Conservation (phyloP, 768 basidiomycete genomes). For the Pulveroboletus sp. region DNA sequence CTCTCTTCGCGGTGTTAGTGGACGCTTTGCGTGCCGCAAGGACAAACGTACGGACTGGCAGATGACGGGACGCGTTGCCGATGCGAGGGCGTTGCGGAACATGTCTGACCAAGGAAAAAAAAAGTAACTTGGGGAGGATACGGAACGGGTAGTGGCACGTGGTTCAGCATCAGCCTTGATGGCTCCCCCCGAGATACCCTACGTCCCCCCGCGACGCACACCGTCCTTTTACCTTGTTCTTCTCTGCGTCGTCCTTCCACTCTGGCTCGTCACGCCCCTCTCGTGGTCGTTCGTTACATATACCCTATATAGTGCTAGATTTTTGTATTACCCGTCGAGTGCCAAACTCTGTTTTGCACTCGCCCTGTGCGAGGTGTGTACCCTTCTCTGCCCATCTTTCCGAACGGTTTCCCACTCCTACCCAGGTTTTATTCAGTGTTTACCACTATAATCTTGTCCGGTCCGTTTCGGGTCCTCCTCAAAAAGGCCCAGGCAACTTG, state of each 20-base stretch:
- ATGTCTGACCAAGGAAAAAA: slow-evolving; percentile 36
- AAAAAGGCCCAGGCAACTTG: slow-evolving; percentile 42
- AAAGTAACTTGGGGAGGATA: slow-evolving; percentile 31
- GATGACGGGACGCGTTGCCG: slow-evolving; percentile 50
- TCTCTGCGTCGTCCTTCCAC: slow-evolving; percentile 50
- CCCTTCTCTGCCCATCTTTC: not conserved
- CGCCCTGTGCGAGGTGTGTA: slow-evolving; percentile 57
- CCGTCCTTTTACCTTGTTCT: slow-evolving; percentile 59
- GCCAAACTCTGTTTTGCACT: slow-evolving; percentile 41
- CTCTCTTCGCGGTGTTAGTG: slow-evolving; percentile 41
- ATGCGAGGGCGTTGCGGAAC: slow-evolving; percentile 63
- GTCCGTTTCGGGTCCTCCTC: slow-evolving; percentile 45
- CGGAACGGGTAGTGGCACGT: slow-evolving; percentile 13
- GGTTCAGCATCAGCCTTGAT: too few relatives aligned
- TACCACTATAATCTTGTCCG: slow-evolving; percentile 53
- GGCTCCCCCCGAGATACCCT: slow-evolving; percentile 37
- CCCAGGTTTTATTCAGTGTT: slow-evolving; percentile 65
- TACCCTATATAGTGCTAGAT: slow-evolving; percentile 40
- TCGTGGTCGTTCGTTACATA: slow-evolving; percentile 61
- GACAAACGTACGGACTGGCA: slow-evolving; percentile 47
- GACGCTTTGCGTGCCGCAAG: not conserved
- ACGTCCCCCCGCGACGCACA: slow-evolving; percentile 36
- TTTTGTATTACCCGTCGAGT: slow-evolving; percentile 41
- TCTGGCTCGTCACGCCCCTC: slow-evolving; percentile 60
- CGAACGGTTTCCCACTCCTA: not conserved